phyloP scores from a whole-genome alignment of 2,329 filamentous ascomycete species.

The Alternaria arbusti region DNA sequence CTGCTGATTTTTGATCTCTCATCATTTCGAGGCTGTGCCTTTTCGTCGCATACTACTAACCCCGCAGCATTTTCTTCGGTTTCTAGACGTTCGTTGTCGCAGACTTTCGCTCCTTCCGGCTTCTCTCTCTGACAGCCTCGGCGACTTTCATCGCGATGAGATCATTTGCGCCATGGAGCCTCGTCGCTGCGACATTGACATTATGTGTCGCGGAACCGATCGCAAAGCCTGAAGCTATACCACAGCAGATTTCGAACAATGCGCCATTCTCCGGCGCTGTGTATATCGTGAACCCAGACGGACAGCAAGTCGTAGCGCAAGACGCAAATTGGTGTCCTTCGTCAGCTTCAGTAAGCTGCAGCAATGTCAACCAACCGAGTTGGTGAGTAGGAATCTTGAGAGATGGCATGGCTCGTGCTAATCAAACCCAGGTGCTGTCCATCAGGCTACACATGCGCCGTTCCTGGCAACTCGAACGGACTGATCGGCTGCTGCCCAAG shows the following conservation, averaged over 20 bases:
- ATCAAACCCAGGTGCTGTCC: constrained; percentile 46
- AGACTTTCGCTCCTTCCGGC: not conserved
- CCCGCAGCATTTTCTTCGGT: constrained; percentile 3
- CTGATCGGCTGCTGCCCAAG: constrained; percentile 48
- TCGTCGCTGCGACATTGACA: constrained; percentile 18
- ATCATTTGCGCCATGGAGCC: constrained; percentile 14
- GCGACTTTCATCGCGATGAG: constrained; percentile 20
- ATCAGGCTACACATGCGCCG: constrained; percentile 41
- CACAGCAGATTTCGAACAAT: constrained; percentile 43
- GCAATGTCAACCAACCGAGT: constrained; percentile 49
- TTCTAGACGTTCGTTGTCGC: not conserved
- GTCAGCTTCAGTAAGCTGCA: constrained; percentile 50
- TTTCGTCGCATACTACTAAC: constrained; percentile 23
- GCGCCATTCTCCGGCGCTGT: constrained; percentile 50
- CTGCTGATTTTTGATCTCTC: constrained; percentile 10
- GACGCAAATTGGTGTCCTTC: constrained; percentile 42
- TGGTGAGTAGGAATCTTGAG: constrained; percentile 43
- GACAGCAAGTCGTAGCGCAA: constrained; percentile 43
- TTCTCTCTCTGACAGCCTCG: constrained; percentile 1
- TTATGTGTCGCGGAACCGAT: constrained; percentile 31
- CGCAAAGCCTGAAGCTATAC: constrained; percentile 33
- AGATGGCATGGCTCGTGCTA: not conserved
- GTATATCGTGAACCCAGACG: constrained; percentile 46
- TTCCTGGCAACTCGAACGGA: constrained; percentile 38
- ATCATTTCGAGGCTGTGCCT: constrained; percentile 9